Conservation (phyloP, 1,284 basidiomycete species). For the Clitocybe nebularis region DNA sequence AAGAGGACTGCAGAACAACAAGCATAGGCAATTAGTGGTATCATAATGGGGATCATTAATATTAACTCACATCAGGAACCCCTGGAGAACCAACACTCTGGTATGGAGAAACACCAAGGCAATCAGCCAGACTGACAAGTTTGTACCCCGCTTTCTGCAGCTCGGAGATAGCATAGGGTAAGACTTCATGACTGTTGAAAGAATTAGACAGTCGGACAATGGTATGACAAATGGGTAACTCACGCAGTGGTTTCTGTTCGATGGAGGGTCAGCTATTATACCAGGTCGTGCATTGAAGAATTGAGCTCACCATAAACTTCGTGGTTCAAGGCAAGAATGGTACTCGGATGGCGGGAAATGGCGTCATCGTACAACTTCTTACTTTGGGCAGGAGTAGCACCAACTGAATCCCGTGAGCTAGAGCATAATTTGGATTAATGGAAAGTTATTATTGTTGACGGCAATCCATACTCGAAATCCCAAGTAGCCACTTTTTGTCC, state of each 20-base stretch:
- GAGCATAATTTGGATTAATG: not conserved
- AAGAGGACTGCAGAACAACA: no score
- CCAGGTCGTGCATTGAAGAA: not conserved
- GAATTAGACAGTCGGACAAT: not conserved
- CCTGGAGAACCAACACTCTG: conserved; percentile 6
- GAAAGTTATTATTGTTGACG: no score
- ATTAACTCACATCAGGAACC: conserved; percentile 15
- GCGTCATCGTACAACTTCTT: conserved; percentile 27
- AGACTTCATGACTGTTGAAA: conserved; percentile 21
- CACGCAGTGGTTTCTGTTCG: conserved; percentile 1
- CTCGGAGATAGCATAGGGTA: conserved; percentile 25
- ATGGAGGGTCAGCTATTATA: not conserved
- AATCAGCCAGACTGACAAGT: conserved; percentile 40
- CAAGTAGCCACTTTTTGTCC: conserved; percentile 24
- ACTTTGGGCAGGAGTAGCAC: conserved; percentile 25
- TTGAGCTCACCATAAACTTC: conserved; percentile 24
- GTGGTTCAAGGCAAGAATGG: conserved; percentile 32
- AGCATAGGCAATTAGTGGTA: no score
- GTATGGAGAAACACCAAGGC: conserved; percentile 34
- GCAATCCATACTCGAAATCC: conserved; percentile 23
- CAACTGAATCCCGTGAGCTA: conserved; percentile 31
- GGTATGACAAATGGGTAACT: no score
- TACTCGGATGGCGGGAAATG: conserved; percentile 23
- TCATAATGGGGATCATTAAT: no score
- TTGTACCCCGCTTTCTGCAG: conserved; percentile 26